Evolutionary conservation across 75 land plant genomes (phyloP), one percentile per base, ranked within the genome.

Genomic region (Pinus taeda): DNA sequence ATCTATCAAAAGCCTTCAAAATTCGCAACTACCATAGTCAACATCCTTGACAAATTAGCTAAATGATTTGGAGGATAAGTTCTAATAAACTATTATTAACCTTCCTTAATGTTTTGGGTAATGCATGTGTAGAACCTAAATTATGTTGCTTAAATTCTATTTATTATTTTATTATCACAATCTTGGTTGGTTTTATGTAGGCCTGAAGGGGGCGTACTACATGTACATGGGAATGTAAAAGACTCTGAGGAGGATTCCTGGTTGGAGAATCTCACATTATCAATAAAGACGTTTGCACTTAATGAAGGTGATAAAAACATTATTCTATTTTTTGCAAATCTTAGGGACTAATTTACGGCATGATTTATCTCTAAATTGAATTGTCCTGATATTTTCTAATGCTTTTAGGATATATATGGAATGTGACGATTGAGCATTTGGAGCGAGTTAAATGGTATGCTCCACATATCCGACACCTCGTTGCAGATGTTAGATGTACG

Each of bases 361-460:
- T 45, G 20, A 30, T 21, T 60, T 61, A 15, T 6, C 4, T 21
- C 11, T 30, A 33, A 56, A 36, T 29, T 61, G 33, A 59, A 33
- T 29, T n/a, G 36, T 59, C 9, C 24, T 37, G 17, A 59, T 76
- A 7, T 76, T 20, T 26, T n/a, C 22, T 21, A 30, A 15, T 33
- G 60, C 39, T 79, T 81, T 65, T 87, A 95, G 98, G 93, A 78
- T 74, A 78, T 59, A 20, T n/a, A 18, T 93, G 98, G 96, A 85
- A 93, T 20, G 86, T 93, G 36, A 69, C 77, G 7, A 53, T 90
- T 15, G 82, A 83, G 22, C 96, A 95, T 75, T 57, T 95, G 70
- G 94, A 93, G 78, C 88, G 89, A 66, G 98, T 95, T 39, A 95
- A 95, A 82, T 95, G 96, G 98, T 95, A 93, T 83, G 98, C 92